phyloP scores from a whole-genome alignment of 2,329 filamentous ascomycete genomes.

The Trichoderma brevicompactum region DNA sequence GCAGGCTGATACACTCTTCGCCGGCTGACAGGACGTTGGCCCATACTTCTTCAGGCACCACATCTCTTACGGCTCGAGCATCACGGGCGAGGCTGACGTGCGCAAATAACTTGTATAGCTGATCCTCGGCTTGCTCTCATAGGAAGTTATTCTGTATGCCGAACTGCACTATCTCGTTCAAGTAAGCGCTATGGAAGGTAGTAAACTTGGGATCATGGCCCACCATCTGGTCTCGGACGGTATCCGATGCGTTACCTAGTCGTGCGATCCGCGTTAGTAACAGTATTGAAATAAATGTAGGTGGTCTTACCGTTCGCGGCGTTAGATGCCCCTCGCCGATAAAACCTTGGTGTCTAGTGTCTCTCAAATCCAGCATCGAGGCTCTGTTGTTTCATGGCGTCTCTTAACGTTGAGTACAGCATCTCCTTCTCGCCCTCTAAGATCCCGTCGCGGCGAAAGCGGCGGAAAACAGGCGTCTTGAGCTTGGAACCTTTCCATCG shows the following conservation, averaged over 20 bases:
- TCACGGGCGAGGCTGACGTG: background rate
- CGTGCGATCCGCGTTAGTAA: background rate
- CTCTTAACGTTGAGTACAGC: background rate
- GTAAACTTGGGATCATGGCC: background rate
- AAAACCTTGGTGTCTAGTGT: background rate
- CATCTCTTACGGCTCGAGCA: background rate
- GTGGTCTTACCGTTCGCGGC: background rate
- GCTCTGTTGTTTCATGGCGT: background rate
- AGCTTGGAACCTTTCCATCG: background rate
- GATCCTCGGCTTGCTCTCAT: background rate
- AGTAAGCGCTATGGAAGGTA: background rate
- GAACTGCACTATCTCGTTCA: background rate
- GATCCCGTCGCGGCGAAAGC: background rate
- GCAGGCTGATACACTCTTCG: too few species aligned
- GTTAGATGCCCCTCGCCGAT: background rate
- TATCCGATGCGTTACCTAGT: background rate
- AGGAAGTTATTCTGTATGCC: background rate
- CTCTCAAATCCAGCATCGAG: background rate
- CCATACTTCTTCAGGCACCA: background rate
- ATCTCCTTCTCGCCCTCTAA: background rate
- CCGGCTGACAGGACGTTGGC: background rate
- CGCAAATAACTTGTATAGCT: background rate
- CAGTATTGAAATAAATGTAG: background rate
- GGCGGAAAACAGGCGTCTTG: background rate
- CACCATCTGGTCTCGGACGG: background rate